Conservation (phyloP, 306 rosid species). For the Fagus sylvatica region DNA sequence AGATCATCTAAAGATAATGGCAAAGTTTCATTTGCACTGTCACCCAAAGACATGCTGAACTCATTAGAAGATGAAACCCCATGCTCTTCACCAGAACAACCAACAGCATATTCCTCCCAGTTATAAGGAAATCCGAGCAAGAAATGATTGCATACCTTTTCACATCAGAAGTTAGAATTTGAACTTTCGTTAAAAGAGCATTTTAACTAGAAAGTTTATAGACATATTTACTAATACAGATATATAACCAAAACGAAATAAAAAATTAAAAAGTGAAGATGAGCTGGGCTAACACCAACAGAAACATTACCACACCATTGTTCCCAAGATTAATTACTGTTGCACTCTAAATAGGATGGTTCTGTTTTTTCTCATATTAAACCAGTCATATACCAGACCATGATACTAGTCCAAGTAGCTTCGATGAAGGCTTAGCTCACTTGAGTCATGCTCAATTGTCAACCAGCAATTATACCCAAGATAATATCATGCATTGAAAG, state of each 20-base stretch:
- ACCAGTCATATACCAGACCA: background rate
- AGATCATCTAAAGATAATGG: conserved; percentile 27
- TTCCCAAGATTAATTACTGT: too few species aligned
- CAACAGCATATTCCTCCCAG: conserved; percentile 54
- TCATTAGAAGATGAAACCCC: conserved; percentile 25
- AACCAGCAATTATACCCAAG: background rate
- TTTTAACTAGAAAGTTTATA: background rate
- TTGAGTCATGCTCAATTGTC: background rate
- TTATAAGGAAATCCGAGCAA: conserved; percentile 70
- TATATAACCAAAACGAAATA: background rate
- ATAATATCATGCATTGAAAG: background rate
- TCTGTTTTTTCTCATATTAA: background rate
- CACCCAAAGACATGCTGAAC: conserved; percentile 21
- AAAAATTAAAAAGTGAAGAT: too few species aligned
- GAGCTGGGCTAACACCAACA: too few species aligned
- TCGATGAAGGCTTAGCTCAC: too few species aligned
- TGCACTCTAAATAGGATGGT: background rate
- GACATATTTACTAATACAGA: background rate
- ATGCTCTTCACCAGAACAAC: conserved; percentile 17
- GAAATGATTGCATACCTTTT: conserved; percentile 53
- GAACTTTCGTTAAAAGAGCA: background rate
- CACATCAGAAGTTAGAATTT: background rate
- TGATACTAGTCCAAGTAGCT: background rate
- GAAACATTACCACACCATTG: too few species aligned
- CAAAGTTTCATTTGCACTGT: background rate